A percentile compares a stretch with the other conserved stretches of the same genome.
phyloP scores from a whole-genome alignment of 192 early-diverging fungal genomes.

The Coemansia sp. region DNA sequence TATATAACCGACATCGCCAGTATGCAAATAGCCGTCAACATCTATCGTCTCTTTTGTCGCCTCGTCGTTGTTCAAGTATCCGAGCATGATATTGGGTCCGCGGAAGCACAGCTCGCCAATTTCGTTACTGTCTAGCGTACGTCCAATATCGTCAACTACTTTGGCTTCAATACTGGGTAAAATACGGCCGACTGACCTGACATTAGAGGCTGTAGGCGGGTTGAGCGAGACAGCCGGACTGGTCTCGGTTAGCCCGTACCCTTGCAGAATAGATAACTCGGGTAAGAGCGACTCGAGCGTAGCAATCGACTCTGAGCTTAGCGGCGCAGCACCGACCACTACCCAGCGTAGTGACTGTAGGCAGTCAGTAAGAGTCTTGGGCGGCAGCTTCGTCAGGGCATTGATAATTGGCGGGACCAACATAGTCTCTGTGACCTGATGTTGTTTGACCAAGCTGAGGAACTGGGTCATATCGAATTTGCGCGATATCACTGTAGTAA shows the following conservation, averaged over 20 bases:
- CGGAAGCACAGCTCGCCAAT: constrained; percentile 80
- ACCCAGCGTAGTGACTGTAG: constrained; percentile 62
- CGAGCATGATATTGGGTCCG: constrained; percentile 79
- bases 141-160: constrained; percentile 68
- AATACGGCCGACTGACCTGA: constrained; percentile 60
- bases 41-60: constrained; percentile 70
- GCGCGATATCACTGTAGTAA: constrained; percentile 61
- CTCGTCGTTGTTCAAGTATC: constrained; percentile 75
- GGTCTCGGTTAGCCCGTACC: constrained; percentile 61
- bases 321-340: constrained; percentile 70
- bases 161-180: constrained; percentile 67
- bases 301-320: constrained; percentile 23
- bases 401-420: constrained; percentile 69
- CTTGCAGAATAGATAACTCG: constrained; percentile 36
- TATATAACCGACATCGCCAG: constrained; percentile 72
- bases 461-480: constrained; percentile 68
- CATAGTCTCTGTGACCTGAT: constrained; percentile 60
- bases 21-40: constrained; percentile 76
- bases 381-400: constrained; percentile 68
- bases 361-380: constrained; percentile 60
- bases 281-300: constrained; percentile 54
- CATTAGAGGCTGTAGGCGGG: neutral
- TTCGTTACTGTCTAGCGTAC: constrained; percentile 59
- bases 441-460: constrained; percentile 60
- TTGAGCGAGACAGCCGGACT: constrained; percentile 17